A percentile compares a stretch with the other conserved stretches of the same genome.
These are phyloP conservation scores for Globisporangium cystogenes DNA, from an alignment of 352 stramenopile genomes.

Conservation along the genomic window DNA sequence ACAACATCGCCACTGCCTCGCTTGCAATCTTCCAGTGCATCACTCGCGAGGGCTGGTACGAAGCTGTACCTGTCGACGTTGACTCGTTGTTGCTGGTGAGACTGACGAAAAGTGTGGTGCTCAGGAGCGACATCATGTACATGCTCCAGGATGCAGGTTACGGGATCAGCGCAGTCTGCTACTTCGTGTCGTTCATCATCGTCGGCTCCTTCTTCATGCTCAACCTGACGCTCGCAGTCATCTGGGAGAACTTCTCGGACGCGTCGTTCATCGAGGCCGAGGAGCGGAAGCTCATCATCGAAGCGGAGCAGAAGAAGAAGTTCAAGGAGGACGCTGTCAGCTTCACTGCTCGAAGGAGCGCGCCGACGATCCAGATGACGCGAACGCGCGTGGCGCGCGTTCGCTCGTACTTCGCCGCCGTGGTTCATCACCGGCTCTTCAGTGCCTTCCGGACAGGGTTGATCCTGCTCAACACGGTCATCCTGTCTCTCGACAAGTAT, in stretches of 20 bases:
- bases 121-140: constrained; percentile 63
- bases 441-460: constrained; percentile 38
- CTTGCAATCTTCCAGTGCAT: constrained; percentile 90
- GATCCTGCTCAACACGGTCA: constrained; percentile 84
- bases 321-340: constrained; percentile 17
- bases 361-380: not conserved
- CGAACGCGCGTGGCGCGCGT: constrained; percentile 13
- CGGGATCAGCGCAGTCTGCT: constrained; percentile 47
- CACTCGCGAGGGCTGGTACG: constrained; percentile 89
- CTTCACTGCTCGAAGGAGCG: constrained; percentile 1
- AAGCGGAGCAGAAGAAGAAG: constrained; percentile 20
- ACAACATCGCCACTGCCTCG: constrained; percentile 79
- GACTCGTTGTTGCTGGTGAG: not conserved
- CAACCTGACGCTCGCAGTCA: constrained; percentile 87
- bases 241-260: constrained; percentile 81
- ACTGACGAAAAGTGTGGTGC: not conserved
- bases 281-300: constrained; percentile 16
- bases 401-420: constrained; percentile 12
- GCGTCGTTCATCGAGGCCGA: constrained; percentile 52
- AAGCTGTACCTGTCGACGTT: not conserved
- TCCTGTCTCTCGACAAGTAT: constrained; percentile 81
- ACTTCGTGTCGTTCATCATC: constrained; percentile 87
- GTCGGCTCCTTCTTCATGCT: constrained; percentile 90
- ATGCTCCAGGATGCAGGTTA: constrained; percentile 51
- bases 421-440: constrained; percentile 57